A percentile compares a stretch with the other conserved stretches of the same genome.
These are phyloP conservation scores for Pseudocercospora macadamiae DNA, from an alignment of 2,329 filamentous ascomycete species.

Conservation along the genomic window DNA sequence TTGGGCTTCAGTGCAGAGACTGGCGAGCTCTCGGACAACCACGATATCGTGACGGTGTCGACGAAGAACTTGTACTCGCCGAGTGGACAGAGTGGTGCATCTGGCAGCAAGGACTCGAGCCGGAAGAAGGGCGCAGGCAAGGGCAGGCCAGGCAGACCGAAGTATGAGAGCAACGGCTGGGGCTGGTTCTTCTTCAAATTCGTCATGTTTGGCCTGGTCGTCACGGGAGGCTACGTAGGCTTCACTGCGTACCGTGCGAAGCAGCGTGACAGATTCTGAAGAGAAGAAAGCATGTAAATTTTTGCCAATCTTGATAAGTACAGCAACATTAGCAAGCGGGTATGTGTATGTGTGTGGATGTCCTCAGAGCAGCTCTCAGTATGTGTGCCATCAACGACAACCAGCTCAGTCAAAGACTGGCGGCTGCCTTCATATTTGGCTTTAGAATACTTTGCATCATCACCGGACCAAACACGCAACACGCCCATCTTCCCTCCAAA, in stretches of 20 bases:
- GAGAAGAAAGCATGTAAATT: background rate
- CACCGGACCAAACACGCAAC: conserved; percentile 29
- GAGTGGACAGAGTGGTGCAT: conserved; percentile 38
- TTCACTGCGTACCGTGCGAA: conserved; percentile 78
- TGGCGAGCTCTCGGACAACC: conserved; percentile 94
- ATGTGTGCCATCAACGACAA: conserved; percentile 35
- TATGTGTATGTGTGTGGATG: conserved; percentile 13
- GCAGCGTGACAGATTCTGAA: conserved; percentile 50
- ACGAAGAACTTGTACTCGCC: conserved; percentile 87
- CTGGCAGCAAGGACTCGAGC: conserved; percentile 44
- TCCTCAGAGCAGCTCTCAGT: conserved; percentile 41
- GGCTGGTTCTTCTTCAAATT: conserved; percentile 79
- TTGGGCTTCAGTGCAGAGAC: conserved; percentile 79
- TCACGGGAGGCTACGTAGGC: conserved; percentile 79
- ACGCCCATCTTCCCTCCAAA: background rate
- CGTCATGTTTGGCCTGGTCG: conserved; percentile 70
- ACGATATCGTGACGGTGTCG: conserved; percentile 87
- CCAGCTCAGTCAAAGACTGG: conserved; percentile 30
- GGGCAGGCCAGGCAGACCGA: conserved; percentile 49
- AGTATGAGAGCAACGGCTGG: conserved; percentile 59
- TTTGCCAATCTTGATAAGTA: conserved; percentile 8
- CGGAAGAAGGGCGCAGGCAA: conserved; percentile 43
- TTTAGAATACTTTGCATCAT: conserved; percentile 34
- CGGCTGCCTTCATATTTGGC: conserved; percentile 39
- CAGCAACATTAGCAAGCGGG: conserved; percentile 1